Percentiles rank a stretch among this genome's conserved stretches.
Conservation (phyloP, 2,329 filamentous ascomycete genomes). For the Fusarium torulosum region DNA sequence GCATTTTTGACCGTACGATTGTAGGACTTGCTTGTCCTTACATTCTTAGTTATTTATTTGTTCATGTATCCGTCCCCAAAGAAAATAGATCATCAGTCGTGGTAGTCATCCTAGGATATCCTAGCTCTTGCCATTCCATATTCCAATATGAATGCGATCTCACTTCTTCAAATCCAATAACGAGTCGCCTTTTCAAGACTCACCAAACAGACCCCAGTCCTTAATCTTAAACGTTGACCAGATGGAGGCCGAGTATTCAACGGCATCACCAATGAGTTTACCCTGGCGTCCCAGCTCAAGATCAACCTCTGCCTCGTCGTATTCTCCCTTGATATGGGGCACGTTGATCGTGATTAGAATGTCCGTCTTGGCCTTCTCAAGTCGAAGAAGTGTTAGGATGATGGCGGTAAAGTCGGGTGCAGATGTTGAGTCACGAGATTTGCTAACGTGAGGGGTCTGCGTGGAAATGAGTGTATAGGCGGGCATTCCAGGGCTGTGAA, state of each 20-base stretch:
- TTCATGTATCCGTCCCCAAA: constrained; percentile 13
- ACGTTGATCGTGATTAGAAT: constrained; percentile 89
- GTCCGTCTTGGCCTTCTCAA: constrained; percentile 82
- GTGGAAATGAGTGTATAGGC: constrained; percentile 79
- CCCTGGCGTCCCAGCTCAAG: constrained; percentile 74
- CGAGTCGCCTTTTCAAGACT: constrained; percentile 28
- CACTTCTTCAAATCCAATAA: background rate
- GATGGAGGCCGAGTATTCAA: constrained; percentile 76
- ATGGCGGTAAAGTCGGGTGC: constrained; percentile 77
- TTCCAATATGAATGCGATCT: background rate
- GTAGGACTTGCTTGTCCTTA: background rate
- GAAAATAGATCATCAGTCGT: constrained; percentile 40
- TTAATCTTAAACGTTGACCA: constrained; percentile 81
- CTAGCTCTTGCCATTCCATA: constrained; percentile 2
- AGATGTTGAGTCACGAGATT: constrained; percentile 53
- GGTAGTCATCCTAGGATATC: constrained; percentile 33
- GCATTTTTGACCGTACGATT: background rate
- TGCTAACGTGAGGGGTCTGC: constrained; percentile 60
- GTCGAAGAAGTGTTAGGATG: constrained; percentile 80
- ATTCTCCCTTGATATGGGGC: constrained; percentile 81
- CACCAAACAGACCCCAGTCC: constrained; percentile 81
- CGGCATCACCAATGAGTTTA: constrained; percentile 74
- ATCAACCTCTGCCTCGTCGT: constrained; percentile 78
- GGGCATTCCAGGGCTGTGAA: constrained; percentile 60
- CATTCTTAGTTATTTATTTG: background rate